These are phyloP conservation scores for Ilyonectria sp. DNA, from an alignment of 2,329 filamentous ascomycete genomes.

Conservation along the genomic window DNA sequence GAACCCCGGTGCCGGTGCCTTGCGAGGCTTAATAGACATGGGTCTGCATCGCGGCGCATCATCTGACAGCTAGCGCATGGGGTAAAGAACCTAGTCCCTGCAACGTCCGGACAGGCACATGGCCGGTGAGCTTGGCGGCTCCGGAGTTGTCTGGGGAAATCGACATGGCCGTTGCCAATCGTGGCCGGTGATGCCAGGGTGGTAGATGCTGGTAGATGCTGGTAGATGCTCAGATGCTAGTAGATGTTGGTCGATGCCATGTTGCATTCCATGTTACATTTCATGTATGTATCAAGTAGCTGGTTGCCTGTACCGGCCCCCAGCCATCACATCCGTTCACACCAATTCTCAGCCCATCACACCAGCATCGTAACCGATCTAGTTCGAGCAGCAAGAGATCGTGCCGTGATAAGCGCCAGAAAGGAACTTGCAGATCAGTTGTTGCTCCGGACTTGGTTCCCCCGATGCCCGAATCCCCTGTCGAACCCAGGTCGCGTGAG, in stretches of 20 bases:
- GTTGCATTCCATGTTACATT: constrained; percentile 13
- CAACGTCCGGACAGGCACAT: constrained; percentile 32
- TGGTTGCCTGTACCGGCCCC: background rate
- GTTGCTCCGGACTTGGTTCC: constrained; percentile 18
- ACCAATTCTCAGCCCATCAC: background rate
- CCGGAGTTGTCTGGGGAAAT: constrained; percentile 30
- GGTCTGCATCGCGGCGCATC: constrained; percentile 30
- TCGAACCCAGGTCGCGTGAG: constrained; percentile 22
- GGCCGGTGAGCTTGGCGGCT: constrained; percentile 8
- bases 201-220: background rate
- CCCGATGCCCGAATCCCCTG: constrained; percentile 30
- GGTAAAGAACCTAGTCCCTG: constrained; percentile 28
- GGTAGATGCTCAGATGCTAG: constrained; percentile 14
- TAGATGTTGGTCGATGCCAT: constrained; percentile 17
- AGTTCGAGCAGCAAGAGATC: background rate
- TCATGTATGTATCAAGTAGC: background rate
- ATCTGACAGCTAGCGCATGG: constrained; percentile 29
- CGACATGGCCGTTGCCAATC: constrained; percentile 20
- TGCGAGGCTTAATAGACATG: background rate
- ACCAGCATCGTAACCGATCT: constrained; percentile 21
- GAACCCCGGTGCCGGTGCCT: constrained; percentile 17
- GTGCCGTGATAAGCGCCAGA: constrained; percentile 12
- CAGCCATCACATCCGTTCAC: background rate
- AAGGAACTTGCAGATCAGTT: background rate
- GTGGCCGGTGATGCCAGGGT: constrained; percentile 6